phyloP scores from a whole-genome alignment of 352 stramenopile species.

The Stephanocyclus meneghinianus region DNA sequence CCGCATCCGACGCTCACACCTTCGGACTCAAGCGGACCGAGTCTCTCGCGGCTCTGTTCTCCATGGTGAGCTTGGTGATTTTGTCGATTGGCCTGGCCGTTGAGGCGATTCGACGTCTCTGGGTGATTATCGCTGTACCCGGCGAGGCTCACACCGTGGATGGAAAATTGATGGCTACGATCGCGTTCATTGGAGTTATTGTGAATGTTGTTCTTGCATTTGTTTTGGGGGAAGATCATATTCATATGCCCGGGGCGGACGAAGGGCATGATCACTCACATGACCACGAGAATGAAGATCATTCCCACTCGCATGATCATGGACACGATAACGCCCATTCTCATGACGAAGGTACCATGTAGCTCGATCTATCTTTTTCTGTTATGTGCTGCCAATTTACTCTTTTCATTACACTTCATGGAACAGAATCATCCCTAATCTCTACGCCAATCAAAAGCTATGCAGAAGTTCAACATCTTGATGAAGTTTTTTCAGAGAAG shows the following conservation, averaged over 20 bases:
- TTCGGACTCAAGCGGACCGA: conserved; percentile 94
- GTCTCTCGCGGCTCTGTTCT: conserved; percentile 91
- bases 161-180: conserved; percentile 95
- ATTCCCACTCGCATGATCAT: conserved; percentile 39
- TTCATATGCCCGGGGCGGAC: conserved; percentile 60
- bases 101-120: conserved; percentile 88
- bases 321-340: conserved; percentile 54
- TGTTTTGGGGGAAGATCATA: conserved; percentile 84
- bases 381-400: neutral
- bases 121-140: conserved; percentile 35
- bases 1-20: conserved; percentile 79
- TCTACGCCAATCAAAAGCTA: conserved; percentile 6
- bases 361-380: neutral
- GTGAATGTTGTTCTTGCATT: conserved; percentile 95
- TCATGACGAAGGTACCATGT: conserved; percentile 1
- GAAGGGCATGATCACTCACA: conserved; percentile 73
- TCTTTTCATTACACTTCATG: neutral
- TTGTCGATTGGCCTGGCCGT: conserved; percentile 92
- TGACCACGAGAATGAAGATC: conserved; percentile 49
- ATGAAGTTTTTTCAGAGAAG: conserved; percentile 30
- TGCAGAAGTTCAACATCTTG: conserved; percentile 27
- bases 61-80: conserved; percentile 90
- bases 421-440: conserved; percentile 14
- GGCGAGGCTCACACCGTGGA: conserved; percentile 83
- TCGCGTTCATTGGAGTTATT: conserved; percentile 92